A percentile compares a stretch with the other conserved stretches of the same genome.
Evolutionary conservation across 257 asterid genomes (phyloP).

Genomic region (Oldenlandia corymbosa): DNA sequence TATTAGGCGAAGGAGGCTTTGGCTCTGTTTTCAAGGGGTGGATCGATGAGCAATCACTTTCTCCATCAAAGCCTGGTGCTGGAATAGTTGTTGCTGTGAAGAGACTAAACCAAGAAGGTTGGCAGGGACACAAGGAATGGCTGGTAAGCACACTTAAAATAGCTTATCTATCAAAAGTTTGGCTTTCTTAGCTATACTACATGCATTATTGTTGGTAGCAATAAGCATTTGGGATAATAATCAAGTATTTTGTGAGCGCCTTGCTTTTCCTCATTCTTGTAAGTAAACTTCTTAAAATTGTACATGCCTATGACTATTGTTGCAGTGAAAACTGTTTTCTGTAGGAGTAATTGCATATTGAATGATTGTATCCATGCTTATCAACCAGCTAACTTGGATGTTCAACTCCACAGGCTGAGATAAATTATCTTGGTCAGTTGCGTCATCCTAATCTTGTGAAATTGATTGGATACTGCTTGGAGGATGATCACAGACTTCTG

Average conservation of each 20-base stretch:
- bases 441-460: slow-evolving; percentile 81
- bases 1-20: slow-evolving; percentile 87
- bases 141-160: slow-evolving; percentile 40
- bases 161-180: neutral
- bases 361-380: neutral
- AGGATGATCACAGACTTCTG: slow-evolving; percentile 83
- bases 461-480: slow-evolving; percentile 83
- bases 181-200: neutral
- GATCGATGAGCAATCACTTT: slow-evolving; percentile 59
- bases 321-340: too few relatives aligned
- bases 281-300: neutral
- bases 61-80: slow-evolving; percentile 66
- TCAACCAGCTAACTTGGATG: slow-evolving; percentile 4
- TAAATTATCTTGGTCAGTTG: slow-evolving; percentile 78
- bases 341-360: too few relatives aligned
- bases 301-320: neutral
- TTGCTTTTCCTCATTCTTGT: neutral
- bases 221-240: neutral
- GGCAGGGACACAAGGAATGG: slow-evolving; percentile 98
- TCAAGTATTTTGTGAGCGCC: neutral
- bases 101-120: slow-evolving; percentile 76
- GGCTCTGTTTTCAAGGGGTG: slow-evolving; percentile 92
- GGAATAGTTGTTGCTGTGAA: slow-evolving; percentile 84
- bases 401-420: slow-evolving; percentile 61
- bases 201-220: neutral